A percentile compares a stretch with the other conserved stretches of the same genome.
These are phyloP conservation scores for Starmerella riodocensis DNA, from an alignment of 805 yeast species.

Conservation along the genomic window DNA sequence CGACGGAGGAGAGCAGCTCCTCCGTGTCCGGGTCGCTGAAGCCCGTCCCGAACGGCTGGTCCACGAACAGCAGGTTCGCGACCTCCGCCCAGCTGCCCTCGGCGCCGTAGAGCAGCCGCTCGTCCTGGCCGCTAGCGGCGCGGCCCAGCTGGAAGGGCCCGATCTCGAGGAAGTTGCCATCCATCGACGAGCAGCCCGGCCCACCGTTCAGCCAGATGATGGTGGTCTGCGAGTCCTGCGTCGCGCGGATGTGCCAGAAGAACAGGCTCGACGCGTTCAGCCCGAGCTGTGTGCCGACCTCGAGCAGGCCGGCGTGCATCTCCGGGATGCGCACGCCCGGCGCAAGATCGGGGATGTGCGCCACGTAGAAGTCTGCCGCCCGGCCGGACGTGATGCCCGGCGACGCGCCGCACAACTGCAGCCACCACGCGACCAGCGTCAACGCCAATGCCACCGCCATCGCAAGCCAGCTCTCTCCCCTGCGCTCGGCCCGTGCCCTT, in stretches of 20 bases:
- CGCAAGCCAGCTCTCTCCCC: no score
- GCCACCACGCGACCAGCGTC: background rate
- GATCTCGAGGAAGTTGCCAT: conserved; percentile 83
- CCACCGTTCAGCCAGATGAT: conserved; percentile 92
- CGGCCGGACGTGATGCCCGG: conserved; percentile 4
- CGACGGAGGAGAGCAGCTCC: conserved; percentile 29
- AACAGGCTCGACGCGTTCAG: conserved; percentile 40
- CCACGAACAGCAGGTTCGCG: conserved; percentile 72
- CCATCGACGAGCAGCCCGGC: conserved; percentile 97
- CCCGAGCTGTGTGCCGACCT: conserved; percentile 38
- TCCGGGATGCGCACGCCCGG: conserved; percentile 25
- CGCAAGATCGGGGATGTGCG: conserved; percentile 26
- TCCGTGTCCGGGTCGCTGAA: conserved; percentile 48
- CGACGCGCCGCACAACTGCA: background rate
- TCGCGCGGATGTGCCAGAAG: conserved; percentile 55
- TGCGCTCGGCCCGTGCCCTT: no score
- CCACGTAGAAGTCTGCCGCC: conserved; percentile 22
- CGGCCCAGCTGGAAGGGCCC: conserved; percentile 68
- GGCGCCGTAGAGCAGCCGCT: conserved; percentile 37
- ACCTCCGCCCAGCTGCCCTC: conserved; percentile 70
- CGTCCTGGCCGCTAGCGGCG: conserved; percentile 27
- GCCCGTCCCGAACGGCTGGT: conserved; percentile 93
- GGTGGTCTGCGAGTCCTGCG: conserved; percentile 26
- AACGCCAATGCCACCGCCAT: background rate
- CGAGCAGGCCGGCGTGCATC: conserved; percentile 49